phyloP scores from a whole-genome alignment of 331 rosid genomes.

The Quercus phellos region DNA sequence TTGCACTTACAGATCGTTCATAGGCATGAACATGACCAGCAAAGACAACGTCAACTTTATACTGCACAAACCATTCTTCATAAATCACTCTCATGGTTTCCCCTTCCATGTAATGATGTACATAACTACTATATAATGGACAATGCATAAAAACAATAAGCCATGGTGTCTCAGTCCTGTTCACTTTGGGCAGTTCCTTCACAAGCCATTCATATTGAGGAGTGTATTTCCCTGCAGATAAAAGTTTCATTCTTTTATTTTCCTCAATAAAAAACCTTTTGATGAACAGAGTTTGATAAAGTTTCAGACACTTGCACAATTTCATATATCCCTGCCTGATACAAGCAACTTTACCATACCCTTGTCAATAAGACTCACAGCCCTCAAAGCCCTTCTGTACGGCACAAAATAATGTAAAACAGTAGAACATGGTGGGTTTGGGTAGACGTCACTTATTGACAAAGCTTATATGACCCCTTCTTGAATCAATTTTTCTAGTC shows the following conservation, averaged over 20 bases:
- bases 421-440: neutral
- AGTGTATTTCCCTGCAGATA: constrained; percentile 39
- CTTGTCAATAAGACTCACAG: neutral
- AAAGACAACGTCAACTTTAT: constrained; percentile 43
- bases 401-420: neutral
- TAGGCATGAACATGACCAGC: constrained; percentile 55
- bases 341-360: neutral
- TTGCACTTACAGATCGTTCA: constrained; percentile 41
- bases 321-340: neutral
- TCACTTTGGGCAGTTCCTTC: constrained; percentile 37
- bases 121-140: constrained; percentile 45
- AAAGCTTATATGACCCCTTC: neutral
- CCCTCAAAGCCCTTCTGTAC: neutral
- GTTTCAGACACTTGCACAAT: neutral
- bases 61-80: constrained; percentile 40
- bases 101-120: constrained; percentile 54
- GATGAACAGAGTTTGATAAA: neutral
- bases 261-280: neutral
- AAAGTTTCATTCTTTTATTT: neutral
- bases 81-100: constrained; percentile 50
- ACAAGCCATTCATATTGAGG: constrained; percentile 51
- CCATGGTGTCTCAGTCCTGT: constrained; percentile 49
- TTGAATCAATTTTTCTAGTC: neutral
- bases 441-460: neutral
- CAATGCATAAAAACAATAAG: constrained; percentile 46